Percentiles rank a stretch among this genome's conserved stretches.
These are phyloP conservation scores for Cenchrus purpureus DNA, from an alignment of 176 grass and related monocot species.

Conservation along the genomic window DNA sequence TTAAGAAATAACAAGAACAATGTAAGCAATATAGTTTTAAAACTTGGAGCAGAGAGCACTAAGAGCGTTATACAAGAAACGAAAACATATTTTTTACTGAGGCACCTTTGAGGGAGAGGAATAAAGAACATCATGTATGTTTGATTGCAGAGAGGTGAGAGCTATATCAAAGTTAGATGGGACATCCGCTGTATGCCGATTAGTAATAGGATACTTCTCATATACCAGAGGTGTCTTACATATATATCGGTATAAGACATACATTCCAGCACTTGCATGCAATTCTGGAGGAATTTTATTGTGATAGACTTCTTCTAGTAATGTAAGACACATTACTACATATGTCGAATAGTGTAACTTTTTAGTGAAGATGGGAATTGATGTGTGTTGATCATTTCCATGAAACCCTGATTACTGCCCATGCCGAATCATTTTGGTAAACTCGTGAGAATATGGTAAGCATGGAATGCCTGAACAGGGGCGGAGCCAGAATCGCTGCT, in stretches of 20 bases:
- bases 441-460: conserved; percentile 31
- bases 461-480: neutral
- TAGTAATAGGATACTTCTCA: conserved; percentile 10
- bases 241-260: conserved; percentile 18
- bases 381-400: conserved; percentile 9
- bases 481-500: no score
- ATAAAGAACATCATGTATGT: neutral
- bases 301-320: conserved; percentile 16
- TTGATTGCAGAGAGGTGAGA: conserved; percentile 19
- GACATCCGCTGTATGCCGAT: conserved; percentile 2
- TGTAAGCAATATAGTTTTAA: conserved; percentile 21
- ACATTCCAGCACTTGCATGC: conserved; percentile 2
- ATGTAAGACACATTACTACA: conserved; percentile 29
- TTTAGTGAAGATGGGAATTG: neutral
- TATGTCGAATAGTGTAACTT: neutral
- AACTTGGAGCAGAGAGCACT: conserved; percentile 8
- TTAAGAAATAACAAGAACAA: conserved; percentile 19
- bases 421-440: conserved; percentile 24
- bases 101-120: neutral
- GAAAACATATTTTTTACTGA: neutral
- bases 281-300: conserved; percentile 19
- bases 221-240: conserved; percentile 24
- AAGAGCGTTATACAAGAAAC: neutral
- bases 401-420: neutral
- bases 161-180: conserved; percentile 11